A percentile compares a stretch with the other conserved stretches of the same genome.
Conservation (phyloP, 495 filamentous ascomycete species). For the Penicillium diatomitis region DNA sequence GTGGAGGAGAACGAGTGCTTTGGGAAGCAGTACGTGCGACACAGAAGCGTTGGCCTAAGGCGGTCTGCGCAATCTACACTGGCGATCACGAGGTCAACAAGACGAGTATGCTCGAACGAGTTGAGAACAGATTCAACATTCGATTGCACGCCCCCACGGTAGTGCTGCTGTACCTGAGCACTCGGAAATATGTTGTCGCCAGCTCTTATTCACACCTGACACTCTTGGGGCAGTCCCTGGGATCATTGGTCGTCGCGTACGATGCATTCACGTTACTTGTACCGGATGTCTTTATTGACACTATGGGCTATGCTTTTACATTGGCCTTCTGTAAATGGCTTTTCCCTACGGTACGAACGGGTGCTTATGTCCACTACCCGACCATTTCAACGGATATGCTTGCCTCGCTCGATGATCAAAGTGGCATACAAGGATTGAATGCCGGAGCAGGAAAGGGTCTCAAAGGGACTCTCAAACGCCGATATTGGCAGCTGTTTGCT, state of each 20-base stretch:
- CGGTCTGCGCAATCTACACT: conserved; percentile 85
- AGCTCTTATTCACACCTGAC: conserved; percentile 89
- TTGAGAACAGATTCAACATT: conserved; percentile 89
- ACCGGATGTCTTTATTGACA: conserved; percentile 92
- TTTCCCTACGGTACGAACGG: conserved; percentile 74
- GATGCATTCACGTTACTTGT: conserved; percentile 89
- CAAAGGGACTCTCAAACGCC: conserved; percentile 56
- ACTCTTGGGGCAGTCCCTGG: conserved; percentile 84
- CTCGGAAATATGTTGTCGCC: conserved; percentile 72
- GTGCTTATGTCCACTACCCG: conserved; percentile 94
- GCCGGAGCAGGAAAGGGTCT: conserved; percentile 65
- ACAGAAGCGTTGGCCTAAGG: conserved; percentile 79
- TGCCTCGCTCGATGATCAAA: conserved; percentile 58
- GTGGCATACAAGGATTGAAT: conserved; percentile 67
- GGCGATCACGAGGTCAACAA: conserved; percentile 87
- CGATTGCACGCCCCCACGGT: conserved; percentile 74
- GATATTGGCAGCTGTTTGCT: conserved; percentile 85
- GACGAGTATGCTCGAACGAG: conserved; percentile 63
- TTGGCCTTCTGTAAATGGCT: conserved; percentile 73
- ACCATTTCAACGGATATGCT: conserved; percentile 99
- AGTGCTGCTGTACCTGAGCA: conserved; percentile 81
- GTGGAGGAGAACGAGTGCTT: conserved; percentile 90
- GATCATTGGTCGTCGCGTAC: conserved; percentile 75
- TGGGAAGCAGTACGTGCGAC: conserved; percentile 94
- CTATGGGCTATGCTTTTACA: conserved; percentile 95